These are phyloP conservation scores for Neurospora tetrasperma DNA, from an alignment of 495 filamentous ascomycete species.

Conservation along the genomic window DNA sequence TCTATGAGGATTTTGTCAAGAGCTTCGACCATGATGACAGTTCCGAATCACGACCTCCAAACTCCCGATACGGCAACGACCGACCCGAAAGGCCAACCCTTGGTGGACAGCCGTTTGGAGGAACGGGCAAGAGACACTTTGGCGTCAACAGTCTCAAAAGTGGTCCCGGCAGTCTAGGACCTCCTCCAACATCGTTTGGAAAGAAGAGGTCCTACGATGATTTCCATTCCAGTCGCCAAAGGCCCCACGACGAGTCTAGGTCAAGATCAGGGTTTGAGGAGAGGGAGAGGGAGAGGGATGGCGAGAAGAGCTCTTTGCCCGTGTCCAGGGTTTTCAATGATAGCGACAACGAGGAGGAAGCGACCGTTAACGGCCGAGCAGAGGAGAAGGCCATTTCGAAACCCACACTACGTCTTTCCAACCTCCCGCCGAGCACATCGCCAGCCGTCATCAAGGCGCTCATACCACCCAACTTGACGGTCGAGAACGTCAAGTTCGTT, in stretches of 20 bases:
- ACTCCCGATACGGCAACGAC: conserved; percentile 28
- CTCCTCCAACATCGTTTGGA: conserved; percentile 33
- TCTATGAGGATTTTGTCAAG: conserved; percentile 83
- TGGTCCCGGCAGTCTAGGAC: conserved; percentile 69
- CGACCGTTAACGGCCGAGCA: conserved; percentile 28
- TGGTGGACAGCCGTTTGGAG: conserved; percentile 27
- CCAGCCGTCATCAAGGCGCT: conserved; percentile 63
- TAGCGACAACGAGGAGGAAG: conserved; percentile 35
- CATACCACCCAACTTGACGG: conserved; percentile 54
- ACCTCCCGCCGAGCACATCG: conserved; percentile 54
- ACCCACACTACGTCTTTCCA: conserved; percentile 71
- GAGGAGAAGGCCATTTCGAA: conserved; percentile 70
- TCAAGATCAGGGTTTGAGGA: conserved; percentile 30
- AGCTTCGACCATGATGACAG: conserved; percentile 67
- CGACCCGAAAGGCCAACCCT: conserved; percentile 21
- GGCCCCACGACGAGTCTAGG: conserved; percentile 23
- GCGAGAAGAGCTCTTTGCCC: conserved; percentile 10
- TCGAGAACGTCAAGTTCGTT: conserved; percentile 73
- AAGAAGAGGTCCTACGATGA: conserved; percentile 42
- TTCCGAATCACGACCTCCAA: conserved; percentile 7
- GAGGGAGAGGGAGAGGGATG: conserved; percentile 15
- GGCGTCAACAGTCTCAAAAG: conserved; percentile 40
- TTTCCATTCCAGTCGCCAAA: conserved; percentile 16
- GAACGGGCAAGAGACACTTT: conserved; percentile 36
- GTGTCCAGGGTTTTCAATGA: conserved; percentile 33